phyloP scores from a whole-genome alignment of 2,329 filamentous ascomycete genomes.

The Cryphonectria carpinicola region DNA sequence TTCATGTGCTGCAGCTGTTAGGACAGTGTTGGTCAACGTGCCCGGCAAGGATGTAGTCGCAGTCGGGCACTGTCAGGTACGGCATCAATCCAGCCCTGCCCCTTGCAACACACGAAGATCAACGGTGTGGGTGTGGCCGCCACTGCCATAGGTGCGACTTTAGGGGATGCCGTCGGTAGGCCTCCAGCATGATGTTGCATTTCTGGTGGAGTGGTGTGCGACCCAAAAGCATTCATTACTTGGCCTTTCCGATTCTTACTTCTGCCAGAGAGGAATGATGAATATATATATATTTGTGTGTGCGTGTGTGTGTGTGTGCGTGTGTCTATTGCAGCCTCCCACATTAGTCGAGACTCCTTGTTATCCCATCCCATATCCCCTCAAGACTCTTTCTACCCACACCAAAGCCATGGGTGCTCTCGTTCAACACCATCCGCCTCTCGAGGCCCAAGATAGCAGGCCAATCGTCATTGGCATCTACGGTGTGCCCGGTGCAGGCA shows the following conservation, averaged over 20 bases:
- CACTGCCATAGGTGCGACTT: neutral
- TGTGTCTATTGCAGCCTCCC: neutral
- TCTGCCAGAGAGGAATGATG: neutral
- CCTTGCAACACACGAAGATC: neutral
- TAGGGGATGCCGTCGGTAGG: neutral
- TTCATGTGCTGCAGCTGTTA: neutral
- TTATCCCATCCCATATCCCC: neutral
- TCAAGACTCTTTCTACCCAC: neutral
- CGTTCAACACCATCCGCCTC: neutral
- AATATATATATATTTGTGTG: neutral
- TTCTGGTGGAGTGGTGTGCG: neutral
- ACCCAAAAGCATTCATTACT: neutral
- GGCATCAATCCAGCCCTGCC: neutral
- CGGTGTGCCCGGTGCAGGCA: neutral
- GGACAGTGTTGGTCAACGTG: neutral
- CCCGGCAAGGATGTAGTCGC: neutral
- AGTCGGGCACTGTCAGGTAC: neutral
- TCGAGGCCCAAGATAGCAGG: neutral
- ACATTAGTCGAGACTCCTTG: neutral
- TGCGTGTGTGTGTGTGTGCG: neutral
- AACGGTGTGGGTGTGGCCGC: neutral
- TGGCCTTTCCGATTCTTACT: neutral
- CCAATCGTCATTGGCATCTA: constrained; percentile 4
- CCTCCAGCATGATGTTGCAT: constrained; percentile 1
- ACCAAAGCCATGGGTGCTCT: neutral